phyloP scores from a whole-genome alignment of 2,329 filamentous ascomycete species.

The Exserohilum turcica region DNA sequence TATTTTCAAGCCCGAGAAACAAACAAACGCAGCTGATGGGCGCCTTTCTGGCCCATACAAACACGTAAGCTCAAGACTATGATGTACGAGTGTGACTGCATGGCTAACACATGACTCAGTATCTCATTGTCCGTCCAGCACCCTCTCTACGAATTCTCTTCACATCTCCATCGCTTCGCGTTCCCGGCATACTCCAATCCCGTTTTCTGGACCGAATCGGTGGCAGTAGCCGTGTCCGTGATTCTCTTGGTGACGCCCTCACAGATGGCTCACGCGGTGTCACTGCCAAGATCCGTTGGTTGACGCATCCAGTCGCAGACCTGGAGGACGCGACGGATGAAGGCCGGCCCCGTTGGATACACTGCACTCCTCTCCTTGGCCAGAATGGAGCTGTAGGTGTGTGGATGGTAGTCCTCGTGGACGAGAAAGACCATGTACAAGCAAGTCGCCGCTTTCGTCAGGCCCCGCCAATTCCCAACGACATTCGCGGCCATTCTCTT shows the following conservation, averaged over 20 bases:
- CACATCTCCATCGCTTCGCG: slow-evolving; percentile 56
- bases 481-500: slow-evolving; percentile 26
- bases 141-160: slow-evolving; percentile 58
- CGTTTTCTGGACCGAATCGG: slow-evolving; percentile 56
- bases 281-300: slow-evolving; percentile 76
- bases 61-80: slow-evolving; percentile 53
- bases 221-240: slow-evolving; percentile 58
- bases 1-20: slow-evolving; percentile 22
- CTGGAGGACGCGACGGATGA: slow-evolving; percentile 56
- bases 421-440: slow-evolving; percentile 51
- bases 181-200: slow-evolving; percentile 56
- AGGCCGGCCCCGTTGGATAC: slow-evolving; percentile 73
- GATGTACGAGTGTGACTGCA: background rate
- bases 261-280: slow-evolving; percentile 68
- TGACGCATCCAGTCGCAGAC: slow-evolving; percentile 46
- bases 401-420: slow-evolving; percentile 78
- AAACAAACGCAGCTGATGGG: slow-evolving; percentile 28
- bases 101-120: slow-evolving; percentile 40
- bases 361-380: slow-evolving; percentile 74
- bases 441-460: slow-evolving; percentile 35
- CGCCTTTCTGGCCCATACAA: slow-evolving; percentile 59
- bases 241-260: slow-evolving; percentile 64
- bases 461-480: slow-evolving; percentile 38
- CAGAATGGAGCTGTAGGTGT: slow-evolving; percentile 71
- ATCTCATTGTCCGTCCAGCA: slow-evolving; percentile 54